These are phyloP conservation scores for Incumbomyces lentus DNA, from an alignment of 2,329 filamentous ascomycete species.

Conservation along the genomic window DNA sequence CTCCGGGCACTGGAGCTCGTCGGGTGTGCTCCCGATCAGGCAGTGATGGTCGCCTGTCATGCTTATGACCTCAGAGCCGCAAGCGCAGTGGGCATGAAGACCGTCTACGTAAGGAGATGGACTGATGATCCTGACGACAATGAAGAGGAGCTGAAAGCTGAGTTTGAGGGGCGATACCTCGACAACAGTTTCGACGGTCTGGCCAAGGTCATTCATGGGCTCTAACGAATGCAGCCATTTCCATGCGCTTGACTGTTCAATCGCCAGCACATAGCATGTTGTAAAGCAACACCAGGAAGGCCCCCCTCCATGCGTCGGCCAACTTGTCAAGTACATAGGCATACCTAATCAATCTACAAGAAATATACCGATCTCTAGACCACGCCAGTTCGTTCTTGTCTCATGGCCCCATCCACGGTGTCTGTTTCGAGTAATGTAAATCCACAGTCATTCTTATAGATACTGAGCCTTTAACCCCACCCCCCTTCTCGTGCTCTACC, in stretches of 20 bases:
- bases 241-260: neutral
- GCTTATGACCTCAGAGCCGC: slow-evolving; percentile 45
- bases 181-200: neutral
- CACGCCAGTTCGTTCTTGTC: too few relatives aligned
- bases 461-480: too few relatives aligned
- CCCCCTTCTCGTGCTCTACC: too few relatives aligned
- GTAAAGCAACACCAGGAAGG: too few relatives aligned
- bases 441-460: too few relatives aligned
- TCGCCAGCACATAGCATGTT: too few relatives aligned
- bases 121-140: slow-evolving; percentile 45
- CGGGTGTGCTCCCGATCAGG: slow-evolving; percentile 36
- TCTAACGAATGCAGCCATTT: neutral
- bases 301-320: too few relatives aligned
- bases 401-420: too few relatives aligned
- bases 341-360: too few relatives aligned
- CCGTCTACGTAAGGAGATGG: slow-evolving; percentile 43
- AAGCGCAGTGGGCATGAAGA: slow-evolving; percentile 39
- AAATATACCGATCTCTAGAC: too few relatives aligned
- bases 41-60: slow-evolving; percentile 45
- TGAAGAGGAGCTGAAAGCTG: slow-evolving; percentile 30
- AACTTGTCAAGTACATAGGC: too few relatives aligned
- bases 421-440: too few relatives aligned
- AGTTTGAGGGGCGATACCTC: slow-evolving; percentile 27
- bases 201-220: neutral
- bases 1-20: slow-evolving; percentile 36